Conservation (phyloP, 148 eudicot species). For the Rheum nobile region DNA sequence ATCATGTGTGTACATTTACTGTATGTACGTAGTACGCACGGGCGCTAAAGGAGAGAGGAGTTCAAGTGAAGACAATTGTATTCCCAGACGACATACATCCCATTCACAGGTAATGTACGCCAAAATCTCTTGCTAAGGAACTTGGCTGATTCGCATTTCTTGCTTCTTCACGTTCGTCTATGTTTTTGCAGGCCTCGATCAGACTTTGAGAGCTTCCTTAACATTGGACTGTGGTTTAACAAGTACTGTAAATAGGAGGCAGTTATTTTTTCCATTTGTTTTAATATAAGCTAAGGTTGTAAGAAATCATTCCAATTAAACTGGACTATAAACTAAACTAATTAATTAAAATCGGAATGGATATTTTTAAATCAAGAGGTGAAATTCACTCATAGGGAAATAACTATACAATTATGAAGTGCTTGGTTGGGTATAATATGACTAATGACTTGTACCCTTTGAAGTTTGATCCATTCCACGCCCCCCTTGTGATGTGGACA, state of each 20-base stretch:
- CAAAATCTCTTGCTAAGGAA: neutral
- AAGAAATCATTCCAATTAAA: too few relatives aligned
- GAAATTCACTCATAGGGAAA: too few relatives aligned
- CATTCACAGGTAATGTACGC: conserved; percentile 46
- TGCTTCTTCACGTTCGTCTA: neutral
- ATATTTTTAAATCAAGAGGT: too few relatives aligned
- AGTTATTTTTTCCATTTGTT: neutral
- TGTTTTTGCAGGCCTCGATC: conserved; percentile 70
- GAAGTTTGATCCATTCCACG: too few relatives aligned
- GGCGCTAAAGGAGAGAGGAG: conserved; percentile 77
- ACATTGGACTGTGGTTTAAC: conserved; percentile 88
- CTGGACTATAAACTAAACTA: too few relatives aligned
- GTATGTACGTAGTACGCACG: conserved; percentile 44
- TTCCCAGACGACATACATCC: conserved; percentile 74
- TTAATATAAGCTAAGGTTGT: neutral
- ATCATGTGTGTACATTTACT: neutral
- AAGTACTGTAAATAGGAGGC: conserved; percentile 51
- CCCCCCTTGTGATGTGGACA: too few relatives aligned
- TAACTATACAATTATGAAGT: too few relatives aligned
- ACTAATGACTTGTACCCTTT: too few relatives aligned
- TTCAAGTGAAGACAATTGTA: conserved; percentile 49
- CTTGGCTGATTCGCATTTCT: neutral
- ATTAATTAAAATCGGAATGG: too few relatives aligned
- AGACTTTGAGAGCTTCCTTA: conserved; percentile 81
- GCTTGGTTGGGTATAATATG: too few relatives aligned